Evolutionary conservation across 129 eudicot genomes (phyloP).

Genomic region (Pseudognaphalium luteoalbum): DNA sequence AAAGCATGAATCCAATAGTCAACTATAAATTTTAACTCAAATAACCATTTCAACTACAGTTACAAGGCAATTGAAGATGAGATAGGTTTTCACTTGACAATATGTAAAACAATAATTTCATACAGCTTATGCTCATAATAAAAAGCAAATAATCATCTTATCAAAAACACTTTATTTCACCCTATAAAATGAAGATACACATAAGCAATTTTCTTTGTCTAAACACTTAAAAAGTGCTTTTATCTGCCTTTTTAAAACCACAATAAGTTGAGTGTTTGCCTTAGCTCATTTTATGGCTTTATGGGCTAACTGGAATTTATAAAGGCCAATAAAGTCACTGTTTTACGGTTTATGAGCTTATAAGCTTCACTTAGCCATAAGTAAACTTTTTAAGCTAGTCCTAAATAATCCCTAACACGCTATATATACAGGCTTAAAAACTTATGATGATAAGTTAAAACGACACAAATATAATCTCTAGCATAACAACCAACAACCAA

Average conservation of each 20-base stretch:
- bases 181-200: background rate
- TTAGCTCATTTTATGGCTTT: background rate
- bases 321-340: background rate
- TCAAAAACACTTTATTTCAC: background rate
- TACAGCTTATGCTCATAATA: background rate
- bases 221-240: background rate
- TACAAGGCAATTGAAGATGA: background rate
- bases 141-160: background rate
- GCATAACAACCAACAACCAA: slow-evolving; percentile 7
- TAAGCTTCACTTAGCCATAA: background rate
- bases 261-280: background rate
- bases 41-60: background rate
- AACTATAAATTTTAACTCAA: background rate
- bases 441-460: background rate
- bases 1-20: background rate
- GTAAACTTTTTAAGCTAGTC: background rate
- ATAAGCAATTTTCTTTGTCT: no score
- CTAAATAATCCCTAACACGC: background rate
- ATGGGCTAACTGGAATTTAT: background rate
- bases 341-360: background rate
- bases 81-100: background rate
- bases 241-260: background rate
- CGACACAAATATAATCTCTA: background rate
- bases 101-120: background rate
- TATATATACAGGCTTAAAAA: background rate